These are phyloP conservation scores for Russula earlei DNA, from an alignment of 768 basidiomycete genomes.

Conservation along the genomic window DNA sequence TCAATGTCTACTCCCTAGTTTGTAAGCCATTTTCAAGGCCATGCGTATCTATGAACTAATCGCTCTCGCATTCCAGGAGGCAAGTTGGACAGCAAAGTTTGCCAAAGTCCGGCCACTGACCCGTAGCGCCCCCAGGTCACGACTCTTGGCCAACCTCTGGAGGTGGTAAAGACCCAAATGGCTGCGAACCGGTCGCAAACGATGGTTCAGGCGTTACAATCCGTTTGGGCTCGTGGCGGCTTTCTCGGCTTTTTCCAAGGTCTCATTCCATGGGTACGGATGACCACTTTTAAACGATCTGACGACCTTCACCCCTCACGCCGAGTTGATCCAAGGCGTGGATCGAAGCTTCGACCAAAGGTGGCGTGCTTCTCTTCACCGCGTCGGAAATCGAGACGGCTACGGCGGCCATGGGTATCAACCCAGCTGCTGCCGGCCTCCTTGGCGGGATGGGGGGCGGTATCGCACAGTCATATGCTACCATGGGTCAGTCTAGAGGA, in stretches of 20 bases:
- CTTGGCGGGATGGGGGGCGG: conserved; percentile 97
- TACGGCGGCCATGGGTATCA: conserved; percentile 54
- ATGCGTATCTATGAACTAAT: conserved; percentile 15
- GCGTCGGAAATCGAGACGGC: conserved; percentile 89
- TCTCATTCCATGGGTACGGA: conserved; percentile 91
- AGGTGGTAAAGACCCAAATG: conserved; percentile 99
- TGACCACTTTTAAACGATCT: neutral
- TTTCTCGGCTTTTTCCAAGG: conserved; percentile 91
- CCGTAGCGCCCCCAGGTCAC: conserved; percentile 58
- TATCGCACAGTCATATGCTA: conserved; percentile 95
- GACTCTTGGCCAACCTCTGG: conserved; percentile 94
- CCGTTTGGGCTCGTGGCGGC: conserved; percentile 90
- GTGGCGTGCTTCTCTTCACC: conserved; percentile 90
- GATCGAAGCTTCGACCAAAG: conserved; percentile 99
- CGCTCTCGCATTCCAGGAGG: conserved; percentile 45
- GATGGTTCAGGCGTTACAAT: conserved; percentile 76
- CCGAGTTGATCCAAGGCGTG: conserved; percentile 57
- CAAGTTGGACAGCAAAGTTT: conserved; percentile 31
- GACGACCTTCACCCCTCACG: neutral
- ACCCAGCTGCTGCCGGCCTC: conserved; percentile 75
- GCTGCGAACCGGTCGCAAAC: conserved; percentile 90
- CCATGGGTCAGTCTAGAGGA: conserved; percentile 78
- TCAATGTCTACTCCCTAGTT: conserved; percentile 23
- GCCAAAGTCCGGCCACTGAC: neutral
- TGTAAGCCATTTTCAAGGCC: conserved; percentile 23